These are phyloP conservation scores for Penicillium sp. DNA, from an alignment of 2,329 filamentous ascomycete genomes.

Conservation along the genomic window DNA sequence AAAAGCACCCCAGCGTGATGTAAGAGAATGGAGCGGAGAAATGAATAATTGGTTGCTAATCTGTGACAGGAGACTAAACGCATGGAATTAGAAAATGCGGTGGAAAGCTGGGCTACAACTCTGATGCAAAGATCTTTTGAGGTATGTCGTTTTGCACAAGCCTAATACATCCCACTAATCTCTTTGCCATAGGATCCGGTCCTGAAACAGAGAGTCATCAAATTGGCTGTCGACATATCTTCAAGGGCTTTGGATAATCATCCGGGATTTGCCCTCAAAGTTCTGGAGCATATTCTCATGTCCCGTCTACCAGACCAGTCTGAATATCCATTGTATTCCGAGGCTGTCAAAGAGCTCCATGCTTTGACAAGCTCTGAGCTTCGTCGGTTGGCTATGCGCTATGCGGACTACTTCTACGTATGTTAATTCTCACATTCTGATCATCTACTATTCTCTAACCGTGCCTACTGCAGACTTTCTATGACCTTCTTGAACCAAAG, in stretches of 20 bases:
- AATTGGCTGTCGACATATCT: constrained; percentile 80
- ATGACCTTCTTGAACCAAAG: constrained; percentile 79
- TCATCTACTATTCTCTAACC: constrained; percentile 12
- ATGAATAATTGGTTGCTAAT: constrained; percentile 5
- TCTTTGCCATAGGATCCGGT: constrained; percentile 64
- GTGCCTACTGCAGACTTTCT: constrained; percentile 62
- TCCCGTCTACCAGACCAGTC: constrained; percentile 73
- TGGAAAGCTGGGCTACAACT: constrained; percentile 43
- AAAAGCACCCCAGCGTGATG: constrained; percentile 51
- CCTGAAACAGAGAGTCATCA: constrained; percentile 76
- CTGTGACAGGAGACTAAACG: constrained; percentile 36
- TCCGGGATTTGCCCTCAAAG: constrained; percentile 77
- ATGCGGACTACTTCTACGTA: constrained; percentile 83
- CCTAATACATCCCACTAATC: not conserved
- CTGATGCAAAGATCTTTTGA: constrained; percentile 43
- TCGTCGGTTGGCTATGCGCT: constrained; percentile 82
- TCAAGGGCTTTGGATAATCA: constrained; percentile 76
- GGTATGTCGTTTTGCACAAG: constrained; percentile 17
- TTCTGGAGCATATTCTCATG: constrained; percentile 86
- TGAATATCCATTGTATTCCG: constrained; percentile 71
- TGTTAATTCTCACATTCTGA: constrained; percentile 23
- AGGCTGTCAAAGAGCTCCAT: constrained; percentile 86
- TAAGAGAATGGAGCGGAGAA: constrained; percentile 21
- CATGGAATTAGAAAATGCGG: constrained; percentile 36
- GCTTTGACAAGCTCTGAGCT: constrained; percentile 81